These are phyloP conservation scores for Volvox carteri DNA, from an alignment of 163 green algal species.

Conservation along the genomic window DNA sequence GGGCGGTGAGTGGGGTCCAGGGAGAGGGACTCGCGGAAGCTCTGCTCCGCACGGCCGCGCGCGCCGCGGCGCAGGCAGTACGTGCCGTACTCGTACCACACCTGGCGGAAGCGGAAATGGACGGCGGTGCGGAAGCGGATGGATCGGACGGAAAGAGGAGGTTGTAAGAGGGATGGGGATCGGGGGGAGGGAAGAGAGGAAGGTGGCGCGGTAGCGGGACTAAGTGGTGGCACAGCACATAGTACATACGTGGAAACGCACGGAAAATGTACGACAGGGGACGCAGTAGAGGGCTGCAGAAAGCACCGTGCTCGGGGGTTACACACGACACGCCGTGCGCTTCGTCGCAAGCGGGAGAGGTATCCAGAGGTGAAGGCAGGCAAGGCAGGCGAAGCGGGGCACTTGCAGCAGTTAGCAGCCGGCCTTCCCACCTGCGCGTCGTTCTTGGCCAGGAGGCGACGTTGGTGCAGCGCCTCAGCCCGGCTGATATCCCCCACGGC, in stretches of 20 bases:
- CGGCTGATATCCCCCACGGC: conserved; percentile 22
- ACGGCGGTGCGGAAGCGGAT: neutral
- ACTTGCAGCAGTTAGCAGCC: no score
- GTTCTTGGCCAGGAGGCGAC: conserved; percentile 24
- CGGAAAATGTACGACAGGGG: no score
- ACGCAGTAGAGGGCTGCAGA: no score
- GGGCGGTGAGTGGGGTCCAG: conserved; percentile 50
- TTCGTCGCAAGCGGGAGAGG: no score
- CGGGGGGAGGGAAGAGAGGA: no score
- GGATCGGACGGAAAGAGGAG: neutral
- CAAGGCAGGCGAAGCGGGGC: no score
- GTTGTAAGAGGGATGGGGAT: neutral
- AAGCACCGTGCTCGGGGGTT: no score
- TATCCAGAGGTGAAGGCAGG: no score
- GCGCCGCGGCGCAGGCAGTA: conserved; percentile 62
- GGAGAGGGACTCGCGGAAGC: conserved; percentile 58
- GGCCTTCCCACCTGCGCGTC: conserved; percentile 14
- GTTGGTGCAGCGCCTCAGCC: conserved; percentile 62
- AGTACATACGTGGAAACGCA: no score
- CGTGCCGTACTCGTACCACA: conserved; percentile 67
- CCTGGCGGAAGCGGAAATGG: conserved; percentile 54
- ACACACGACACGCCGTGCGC: neutral
- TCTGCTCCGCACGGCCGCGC: conserved; percentile 58
- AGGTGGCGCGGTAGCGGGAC: no score
- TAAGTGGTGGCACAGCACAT: no score